phyloP scores from a whole-genome alignment of 768 basidiomycete genomes.

The Suillus cothurnatus region DNA sequence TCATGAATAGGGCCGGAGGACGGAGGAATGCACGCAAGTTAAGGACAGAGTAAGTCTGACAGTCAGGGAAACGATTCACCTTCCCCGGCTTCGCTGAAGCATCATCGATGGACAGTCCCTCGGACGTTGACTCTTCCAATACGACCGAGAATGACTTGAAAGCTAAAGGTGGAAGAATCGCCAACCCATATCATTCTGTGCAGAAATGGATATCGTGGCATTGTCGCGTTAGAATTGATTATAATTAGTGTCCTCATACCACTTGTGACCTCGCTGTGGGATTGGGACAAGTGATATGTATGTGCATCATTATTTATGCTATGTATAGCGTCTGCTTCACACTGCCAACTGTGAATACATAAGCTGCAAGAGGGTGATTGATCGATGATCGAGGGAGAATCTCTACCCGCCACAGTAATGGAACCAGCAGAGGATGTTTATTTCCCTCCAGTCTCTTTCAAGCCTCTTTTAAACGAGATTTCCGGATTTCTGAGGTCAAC shows the following conservation, averaged over 20 bases:
- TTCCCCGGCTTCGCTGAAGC: too few species aligned
- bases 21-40: too few species aligned
- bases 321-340: not conserved
- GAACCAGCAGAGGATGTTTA: not conserved
- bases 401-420: constrained; percentile 3
- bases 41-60: too few species aligned
- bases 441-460: constrained; percentile 19
- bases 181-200: too few species aligned
- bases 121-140: too few species aligned
- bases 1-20: too few species aligned
- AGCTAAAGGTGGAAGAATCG: too few species aligned
- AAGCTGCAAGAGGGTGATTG: not conserved
- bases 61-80: too few species aligned
- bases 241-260: not conserved
- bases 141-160: too few species aligned
- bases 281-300: not conserved
- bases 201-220: not conserved
- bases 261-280: not conserved
- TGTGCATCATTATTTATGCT: not conserved
- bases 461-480: constrained; percentile 16
- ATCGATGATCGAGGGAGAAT: not conserved
- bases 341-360: not conserved
- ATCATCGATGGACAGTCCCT: too few species aligned
- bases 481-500: constrained; percentile 14
- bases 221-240: not conserved